Conservation (phyloP, 164 flowering plant species). For the Kalanchoe fedtschenkoi region DNA sequence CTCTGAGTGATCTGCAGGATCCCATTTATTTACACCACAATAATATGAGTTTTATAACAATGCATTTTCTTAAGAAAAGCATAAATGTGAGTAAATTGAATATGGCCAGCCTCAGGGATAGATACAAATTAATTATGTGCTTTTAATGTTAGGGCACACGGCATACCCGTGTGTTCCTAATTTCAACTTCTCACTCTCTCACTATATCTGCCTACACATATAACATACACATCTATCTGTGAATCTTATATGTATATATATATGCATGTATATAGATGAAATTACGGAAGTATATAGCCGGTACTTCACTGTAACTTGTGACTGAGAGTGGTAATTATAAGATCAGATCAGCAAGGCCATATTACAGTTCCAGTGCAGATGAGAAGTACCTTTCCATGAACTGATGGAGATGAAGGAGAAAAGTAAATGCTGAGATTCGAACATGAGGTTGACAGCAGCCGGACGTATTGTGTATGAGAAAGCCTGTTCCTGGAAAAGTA, state of each 20-base stretch:
- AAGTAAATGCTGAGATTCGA: too few relatives aligned
- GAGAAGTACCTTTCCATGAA: too few relatives aligned
- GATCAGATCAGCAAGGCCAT: too few relatives aligned
- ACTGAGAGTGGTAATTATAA: too few relatives aligned
- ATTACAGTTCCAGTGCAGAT: too few relatives aligned
- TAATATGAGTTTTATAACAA: background rate
- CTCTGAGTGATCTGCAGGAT: background rate
- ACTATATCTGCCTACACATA: background rate
- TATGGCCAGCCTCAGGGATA: background rate
- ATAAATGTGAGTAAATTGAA: background rate
- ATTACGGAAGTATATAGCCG: too few relatives aligned
- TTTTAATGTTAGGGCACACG: background rate
- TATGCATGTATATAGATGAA: background rate
- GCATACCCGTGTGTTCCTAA: constrained; percentile 1
- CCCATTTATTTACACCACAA: background rate
- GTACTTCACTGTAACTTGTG: too few relatives aligned
- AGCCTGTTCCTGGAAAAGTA: background rate
- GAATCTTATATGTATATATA: background rate
- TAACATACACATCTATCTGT: too few relatives aligned
- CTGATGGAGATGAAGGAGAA: too few relatives aligned
- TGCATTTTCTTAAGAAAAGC: background rate
- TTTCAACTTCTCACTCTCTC: background rate
- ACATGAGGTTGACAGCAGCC: background rate
- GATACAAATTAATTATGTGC: background rate
- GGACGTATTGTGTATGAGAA: background rate